phyloP scores from a whole-genome alignment of 2,329 filamentous ascomycete species.

The Pseudocercospora cruenta region DNA sequence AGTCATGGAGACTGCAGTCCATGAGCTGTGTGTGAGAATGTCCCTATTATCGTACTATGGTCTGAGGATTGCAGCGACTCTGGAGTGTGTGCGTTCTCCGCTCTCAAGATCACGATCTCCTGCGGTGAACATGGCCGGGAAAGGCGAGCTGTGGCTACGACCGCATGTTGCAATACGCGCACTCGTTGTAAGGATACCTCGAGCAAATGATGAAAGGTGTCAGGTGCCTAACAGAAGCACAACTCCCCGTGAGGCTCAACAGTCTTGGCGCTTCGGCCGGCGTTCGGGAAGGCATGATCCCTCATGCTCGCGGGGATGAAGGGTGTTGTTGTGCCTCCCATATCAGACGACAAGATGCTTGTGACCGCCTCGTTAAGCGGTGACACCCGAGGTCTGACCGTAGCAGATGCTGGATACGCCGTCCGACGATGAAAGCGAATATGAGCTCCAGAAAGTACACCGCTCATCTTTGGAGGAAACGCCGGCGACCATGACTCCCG shows the following conservation, averaged over 20 bases:
- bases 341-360: not conserved
- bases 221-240: too few species aligned
- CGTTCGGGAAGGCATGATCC: not conserved
- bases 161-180: too few species aligned
- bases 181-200: too few species aligned
- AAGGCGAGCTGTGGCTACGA: too few species aligned
- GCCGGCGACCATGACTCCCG: not conserved
- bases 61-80: too few species aligned
- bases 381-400: conserved; percentile 7
- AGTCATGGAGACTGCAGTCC: too few species aligned
- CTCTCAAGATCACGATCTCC: too few species aligned
- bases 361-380: not conserved
- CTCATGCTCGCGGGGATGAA: not conserved
- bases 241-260: not conserved
- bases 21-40: too few species aligned
- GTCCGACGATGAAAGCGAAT: conserved; percentile 8
- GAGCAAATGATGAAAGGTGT: too few species aligned
- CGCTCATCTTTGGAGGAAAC: conserved; percentile 17
- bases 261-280: not conserved
- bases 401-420: not conserved
- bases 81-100: too few species aligned
- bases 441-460: conserved; percentile 22
- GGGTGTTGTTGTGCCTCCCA: not conserved
- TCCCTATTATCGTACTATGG: too few species aligned
- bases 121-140: too few species aligned